These are phyloP conservation scores for Castanopsis chinensis DNA, from an alignment of 306 rosid genomes.

Conservation along the genomic window DNA sequence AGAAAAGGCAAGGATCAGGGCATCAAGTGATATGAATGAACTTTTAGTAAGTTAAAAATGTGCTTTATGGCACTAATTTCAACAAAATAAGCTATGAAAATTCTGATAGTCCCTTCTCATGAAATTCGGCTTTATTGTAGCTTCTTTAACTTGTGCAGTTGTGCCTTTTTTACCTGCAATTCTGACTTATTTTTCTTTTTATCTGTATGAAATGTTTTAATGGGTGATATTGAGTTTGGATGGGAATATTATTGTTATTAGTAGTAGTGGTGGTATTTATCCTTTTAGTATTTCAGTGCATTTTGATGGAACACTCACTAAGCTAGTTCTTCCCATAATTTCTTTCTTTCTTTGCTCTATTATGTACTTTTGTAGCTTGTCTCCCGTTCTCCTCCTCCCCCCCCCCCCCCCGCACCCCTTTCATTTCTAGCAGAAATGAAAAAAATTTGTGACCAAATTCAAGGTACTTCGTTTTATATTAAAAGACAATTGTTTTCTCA, in stretches of 20 bases:
- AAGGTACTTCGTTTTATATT: background rate
- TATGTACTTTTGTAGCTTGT: background rate
- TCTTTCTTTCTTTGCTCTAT: background rate
- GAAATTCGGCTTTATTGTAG: background rate
- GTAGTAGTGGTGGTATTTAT: background rate
- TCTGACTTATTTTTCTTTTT: background rate
- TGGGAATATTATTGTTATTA: too few relatives aligned
- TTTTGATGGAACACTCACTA: background rate
- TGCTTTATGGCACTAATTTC: slow-evolving; percentile 1
- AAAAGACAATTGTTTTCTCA: background rate
- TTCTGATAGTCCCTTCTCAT: too few relatives aligned
- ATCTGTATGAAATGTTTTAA: background rate
- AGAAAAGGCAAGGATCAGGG: slow-evolving; percentile 88
- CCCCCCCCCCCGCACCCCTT: fast-evolving
- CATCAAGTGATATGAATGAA: slow-evolving; percentile 98
- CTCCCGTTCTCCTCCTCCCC: too few relatives aligned
- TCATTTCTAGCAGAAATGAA: too few relatives aligned
- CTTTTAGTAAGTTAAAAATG: slow-evolving; percentile 62
- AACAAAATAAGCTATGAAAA: background rate
- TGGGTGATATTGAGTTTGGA: background rate
- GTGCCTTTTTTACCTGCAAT: background rate
- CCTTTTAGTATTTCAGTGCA: background rate
- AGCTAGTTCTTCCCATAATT: background rate
- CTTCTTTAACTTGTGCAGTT: background rate
- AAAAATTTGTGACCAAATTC: too few relatives aligned